Base-by-base conservation (phyloP, 345 rosid species). In the Gossypium sturtianum region DNA sequence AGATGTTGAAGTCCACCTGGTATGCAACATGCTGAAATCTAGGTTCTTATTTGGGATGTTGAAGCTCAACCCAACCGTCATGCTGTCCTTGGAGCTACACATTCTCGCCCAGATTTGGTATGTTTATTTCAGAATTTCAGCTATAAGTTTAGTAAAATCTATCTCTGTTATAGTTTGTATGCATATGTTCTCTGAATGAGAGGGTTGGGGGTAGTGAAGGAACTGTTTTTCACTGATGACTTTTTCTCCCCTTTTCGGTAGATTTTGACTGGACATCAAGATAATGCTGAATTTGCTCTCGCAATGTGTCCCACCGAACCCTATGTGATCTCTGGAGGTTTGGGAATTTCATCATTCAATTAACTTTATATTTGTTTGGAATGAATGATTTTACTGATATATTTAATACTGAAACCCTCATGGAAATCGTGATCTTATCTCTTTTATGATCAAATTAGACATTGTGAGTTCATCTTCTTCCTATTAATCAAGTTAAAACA, bases 1-100 rank as follows among this genome's bases (percentile, higher is more conserved):
- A 41, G 52, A 25, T 23, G 43, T 76, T 68, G 22, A 64, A 72
- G 48, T 51, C 71, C 29, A 12, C 43, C 22, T 47, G 71, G 4
- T 4, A 25, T 74, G 12, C 9, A 29, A 20, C 58, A 19, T 49
- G 19, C 15, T 66, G 64, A 75, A 81, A 70, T 74, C 73, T 82
- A 96, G 99, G 95, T 96, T 83, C 97, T 93, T 76, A 88, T 96
- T 69, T 96, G 99, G 99, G 99, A 96, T 77, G 97, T 96, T 72
- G 99, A 93, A 84, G 88, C 98, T 70, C 98, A 96, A 82, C 99
- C 99, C 48, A 96, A 90, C 76, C 97, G 98, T 61, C 98, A 96
- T 87, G 98, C 99, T 75, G 97, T 96, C 58, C 90, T 84, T 86
- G 99, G 98, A 80, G 95, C 99, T 34, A 77, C 93, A 19, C 79